Base-by-base conservation (phyloP, 306 rosid genomes). In the Morella rubra region DNA sequence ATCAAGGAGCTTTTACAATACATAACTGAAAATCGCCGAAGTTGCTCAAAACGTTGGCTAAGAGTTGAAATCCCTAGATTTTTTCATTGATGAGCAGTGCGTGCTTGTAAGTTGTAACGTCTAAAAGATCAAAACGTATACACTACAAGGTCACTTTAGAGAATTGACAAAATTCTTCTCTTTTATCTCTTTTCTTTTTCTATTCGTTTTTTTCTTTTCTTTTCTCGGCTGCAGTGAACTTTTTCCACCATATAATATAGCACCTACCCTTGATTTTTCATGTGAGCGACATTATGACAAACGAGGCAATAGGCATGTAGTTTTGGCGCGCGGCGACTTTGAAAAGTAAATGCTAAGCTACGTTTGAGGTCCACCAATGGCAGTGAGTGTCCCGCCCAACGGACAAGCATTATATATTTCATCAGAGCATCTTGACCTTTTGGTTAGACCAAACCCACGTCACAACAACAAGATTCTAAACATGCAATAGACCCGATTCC, bases 261-360 rank as follows among this genome's bases (percentile, higher is more conserved):
- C 24, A 42, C 24, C 73, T 3, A 77, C 83, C 80, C 82, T 84
- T 78, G 14, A 18, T 10, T 71, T 42, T 22, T 18, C 77, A 54
- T 51, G 78, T 42, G 64, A 54, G 72, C 54, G 77, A 41, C 67
- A 42, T 13, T 49, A 50, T 58, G 75, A 79, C 85, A 79, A 41
- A 27, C 15, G 32, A 13, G 59, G n/a, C n/a, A n/a, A n/a, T n/a
- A n/a, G n/a, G 59, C 32, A 4, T 27, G 41, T 15, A 4, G 72
- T 70, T 77, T 79, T 71, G 83, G 89, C 87, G 89, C 83, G 80
- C 50, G 6, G 9, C 0, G 14, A 44, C 49, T 81, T 81, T 82
- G 75, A 89, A 87, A 70, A 40, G 73, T 49, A 24, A 2, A 66
- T 62, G 27, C 5, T 80, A 20, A 1, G 6, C 76, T 84, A 62